Conservation (phyloP, 257 asterid species). For the Paulownia fortunei region DNA sequence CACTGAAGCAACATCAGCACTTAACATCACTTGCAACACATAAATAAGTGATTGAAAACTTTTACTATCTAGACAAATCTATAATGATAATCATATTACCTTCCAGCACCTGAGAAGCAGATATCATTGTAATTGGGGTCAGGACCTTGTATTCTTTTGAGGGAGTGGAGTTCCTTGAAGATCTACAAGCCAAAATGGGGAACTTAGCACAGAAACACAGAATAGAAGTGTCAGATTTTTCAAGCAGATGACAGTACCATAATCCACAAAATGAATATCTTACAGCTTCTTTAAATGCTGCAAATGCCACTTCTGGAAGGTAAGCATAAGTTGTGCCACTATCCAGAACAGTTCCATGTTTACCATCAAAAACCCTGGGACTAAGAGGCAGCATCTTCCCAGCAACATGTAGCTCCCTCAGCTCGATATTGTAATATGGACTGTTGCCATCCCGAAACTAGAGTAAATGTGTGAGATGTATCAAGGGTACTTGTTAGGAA, state of each 20-base stretch:
- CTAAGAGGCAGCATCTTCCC: slow-evolving; percentile 79
- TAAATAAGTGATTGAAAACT: slow-evolving; percentile 23
- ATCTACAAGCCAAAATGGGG: slow-evolving; percentile 57
- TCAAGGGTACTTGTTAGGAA: slow-evolving; percentile 88
- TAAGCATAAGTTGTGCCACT: slow-evolving; percentile 99
- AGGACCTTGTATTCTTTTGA: slow-evolving; percentile 87
- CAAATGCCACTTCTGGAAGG: slow-evolving; percentile 89
- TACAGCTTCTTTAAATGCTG: slow-evolving; percentile 87
- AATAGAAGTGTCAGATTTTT: not conserved
- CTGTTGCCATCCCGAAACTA: slow-evolving; percentile 99
- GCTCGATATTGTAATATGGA: slow-evolving; percentile 97
- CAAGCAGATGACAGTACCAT: slow-evolving; percentile 27
- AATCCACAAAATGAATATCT: slow-evolving; percentile 45
- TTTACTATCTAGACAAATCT: slow-evolving; percentile 21
- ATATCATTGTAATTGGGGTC: slow-evolving; percentile 90
- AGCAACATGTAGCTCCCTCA: slow-evolving; percentile 94
- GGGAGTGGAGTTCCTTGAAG: slow-evolving; percentile 65
- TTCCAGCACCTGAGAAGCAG: slow-evolving; percentile 98
- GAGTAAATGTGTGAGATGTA: slow-evolving; percentile 98
- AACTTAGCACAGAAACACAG: slow-evolving; percentile 21
- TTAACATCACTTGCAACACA: slow-evolving; percentile 34
- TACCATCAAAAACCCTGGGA: slow-evolving; percentile 79
- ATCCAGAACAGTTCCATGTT: slow-evolving; percentile 92
- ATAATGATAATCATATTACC: slow-evolving; percentile 52
- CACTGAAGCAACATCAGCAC: slow-evolving; percentile 64